Evolutionary conservation across 768 basidiomycete species (phyloP).

Genomic region (Boletus rubescentipes): DNA sequence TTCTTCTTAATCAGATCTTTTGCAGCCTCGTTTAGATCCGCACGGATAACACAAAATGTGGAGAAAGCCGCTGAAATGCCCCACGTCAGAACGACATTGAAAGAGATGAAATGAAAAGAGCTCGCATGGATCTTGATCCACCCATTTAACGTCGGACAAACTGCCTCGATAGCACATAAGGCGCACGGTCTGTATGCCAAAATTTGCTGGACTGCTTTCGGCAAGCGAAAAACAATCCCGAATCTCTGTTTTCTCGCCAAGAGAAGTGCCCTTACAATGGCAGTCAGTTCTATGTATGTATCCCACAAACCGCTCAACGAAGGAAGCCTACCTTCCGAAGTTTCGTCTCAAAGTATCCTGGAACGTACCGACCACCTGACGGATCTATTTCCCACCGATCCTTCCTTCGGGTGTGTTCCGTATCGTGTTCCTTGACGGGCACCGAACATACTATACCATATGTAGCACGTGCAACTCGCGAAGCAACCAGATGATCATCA

Average conservation of each 20-base stretch:
- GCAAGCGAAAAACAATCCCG: constrained; percentile 9
- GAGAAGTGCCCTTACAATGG: background rate
- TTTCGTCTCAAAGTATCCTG: constrained; percentile 13
- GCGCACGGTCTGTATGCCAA: too few relatives aligned
- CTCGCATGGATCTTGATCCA: too few relatives aligned
- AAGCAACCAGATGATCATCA: background rate
- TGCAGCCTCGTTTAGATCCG: too few relatives aligned
- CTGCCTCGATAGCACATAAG: too few relatives aligned
- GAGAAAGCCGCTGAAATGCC: too few relatives aligned
- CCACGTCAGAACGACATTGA: too few relatives aligned
- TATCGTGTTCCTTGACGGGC: background rate
- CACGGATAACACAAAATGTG: too few relatives aligned
- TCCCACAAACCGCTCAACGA: too few relatives aligned
- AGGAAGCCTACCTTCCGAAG: constrained; percentile 4
- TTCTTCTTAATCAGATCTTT: too few relatives aligned
- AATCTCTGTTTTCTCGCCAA: constrained; percentile 9
- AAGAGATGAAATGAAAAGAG: too few relatives aligned
- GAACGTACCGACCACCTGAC: constrained; percentile 7
- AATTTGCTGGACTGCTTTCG: too few relatives aligned
- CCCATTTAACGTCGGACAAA: too few relatives aligned
- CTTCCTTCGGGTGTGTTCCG: constrained; percentile 9
- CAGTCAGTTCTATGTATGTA: background rate
- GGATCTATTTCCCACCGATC: constrained; percentile 9
- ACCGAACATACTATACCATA: background rate
- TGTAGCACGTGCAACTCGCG: background rate